phyloP scores from a whole-genome alignment of 1,284 basidiomycete species.

The Rugosomyces carneus region DNA sequence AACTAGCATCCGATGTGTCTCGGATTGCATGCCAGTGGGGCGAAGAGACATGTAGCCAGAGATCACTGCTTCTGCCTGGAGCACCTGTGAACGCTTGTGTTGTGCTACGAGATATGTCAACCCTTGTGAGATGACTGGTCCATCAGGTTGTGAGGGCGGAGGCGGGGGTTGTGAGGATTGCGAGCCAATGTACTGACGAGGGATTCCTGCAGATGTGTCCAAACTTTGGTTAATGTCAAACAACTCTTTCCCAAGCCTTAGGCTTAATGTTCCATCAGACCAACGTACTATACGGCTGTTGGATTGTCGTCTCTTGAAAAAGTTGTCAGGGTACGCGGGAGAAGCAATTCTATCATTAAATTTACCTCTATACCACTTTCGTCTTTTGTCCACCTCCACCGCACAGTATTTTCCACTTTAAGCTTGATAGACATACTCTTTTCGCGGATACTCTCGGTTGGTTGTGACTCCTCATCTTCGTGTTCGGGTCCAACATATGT shows the following conservation, averaged over 20 bases:
- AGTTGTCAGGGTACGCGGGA: conserved; percentile 3
- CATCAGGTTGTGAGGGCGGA: conserved; percentile 27
- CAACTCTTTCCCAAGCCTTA: conserved; percentile 84
- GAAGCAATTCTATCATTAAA: conserved; percentile 12
- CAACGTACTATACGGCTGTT: conserved; percentile 86
- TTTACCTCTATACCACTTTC: conserved; percentile 64
- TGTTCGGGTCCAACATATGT: conserved; percentile 78
- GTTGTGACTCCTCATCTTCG: conserved; percentile 58
- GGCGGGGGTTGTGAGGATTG: conserved; percentile 25
- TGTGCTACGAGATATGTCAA: conserved; percentile 88
- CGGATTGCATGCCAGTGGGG: conserved; percentile 85
- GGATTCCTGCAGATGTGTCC: conserved; percentile 60
- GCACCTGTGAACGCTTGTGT: conserved; percentile 78
- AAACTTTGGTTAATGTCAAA: conserved; percentile 80
- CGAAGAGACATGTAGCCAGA: conserved; percentile 80
- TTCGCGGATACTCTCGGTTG: conserved; percentile 55
- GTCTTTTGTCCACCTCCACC: conserved; percentile 85
- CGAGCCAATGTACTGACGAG: conserved; percentile 46
- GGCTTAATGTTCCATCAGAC: conserved; percentile 86
- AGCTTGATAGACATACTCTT: conserved; percentile 77
- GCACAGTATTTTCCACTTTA: conserved; percentile 84
- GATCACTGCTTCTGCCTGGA: conserved; percentile 80
- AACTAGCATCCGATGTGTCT: conserved; percentile 85
- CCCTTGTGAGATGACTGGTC: conserved; percentile 50
- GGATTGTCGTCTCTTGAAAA: conserved; percentile 64